Evolutionary conservation across 495 filamentous ascomycete species (phyloP).

Genomic region (Hyphodiscus hymeniophilus): DNA sequence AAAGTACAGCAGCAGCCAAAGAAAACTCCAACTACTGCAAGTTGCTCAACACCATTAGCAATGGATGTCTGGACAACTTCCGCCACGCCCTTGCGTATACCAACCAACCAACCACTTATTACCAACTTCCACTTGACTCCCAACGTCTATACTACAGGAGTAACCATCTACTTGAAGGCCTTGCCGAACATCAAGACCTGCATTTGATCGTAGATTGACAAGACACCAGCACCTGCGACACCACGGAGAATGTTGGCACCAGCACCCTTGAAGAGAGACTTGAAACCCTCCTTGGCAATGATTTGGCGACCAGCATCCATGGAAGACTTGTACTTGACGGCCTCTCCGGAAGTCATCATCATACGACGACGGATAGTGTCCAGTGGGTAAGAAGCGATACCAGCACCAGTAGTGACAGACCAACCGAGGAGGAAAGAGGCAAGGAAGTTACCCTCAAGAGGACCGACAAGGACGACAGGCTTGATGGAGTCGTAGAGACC

Average conservation of each 20-base stretch:
- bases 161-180: conserved; percentile 83
- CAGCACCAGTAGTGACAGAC: conserved; percentile 98
- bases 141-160: conserved; percentile 21
- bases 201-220: conserved; percentile 99
- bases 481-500: conserved; percentile 99
- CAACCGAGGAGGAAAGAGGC: conserved; percentile 98
- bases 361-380: conserved; percentile 99
- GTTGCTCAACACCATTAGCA: conserved; percentile 36
- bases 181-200: conserved; percentile 99
- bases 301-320: conserved; percentile 93
- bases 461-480: conserved; percentile 88
- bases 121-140: conserved; percentile 17
- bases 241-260: conserved; percentile 99
- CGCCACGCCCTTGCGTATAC: conserved; percentile 24
- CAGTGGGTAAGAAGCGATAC: conserved; percentile 99
- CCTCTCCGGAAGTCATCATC: conserved; percentile 98
- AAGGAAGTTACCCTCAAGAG: conserved; percentile 95
- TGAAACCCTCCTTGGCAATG: conserved; percentile 90
- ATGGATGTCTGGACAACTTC: conserved; percentile 30
- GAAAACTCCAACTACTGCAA: conserved; percentile 25
- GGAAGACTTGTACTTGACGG: conserved; percentile 98
- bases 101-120: conserved; percentile 29
- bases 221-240: conserved; percentile 99
- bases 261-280: conserved; percentile 99
- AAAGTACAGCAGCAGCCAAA: conserved; percentile 49